Conservation (phyloP, 2,329 filamentous ascomycete genomes). For the Colletotrichum sp. region DNA sequence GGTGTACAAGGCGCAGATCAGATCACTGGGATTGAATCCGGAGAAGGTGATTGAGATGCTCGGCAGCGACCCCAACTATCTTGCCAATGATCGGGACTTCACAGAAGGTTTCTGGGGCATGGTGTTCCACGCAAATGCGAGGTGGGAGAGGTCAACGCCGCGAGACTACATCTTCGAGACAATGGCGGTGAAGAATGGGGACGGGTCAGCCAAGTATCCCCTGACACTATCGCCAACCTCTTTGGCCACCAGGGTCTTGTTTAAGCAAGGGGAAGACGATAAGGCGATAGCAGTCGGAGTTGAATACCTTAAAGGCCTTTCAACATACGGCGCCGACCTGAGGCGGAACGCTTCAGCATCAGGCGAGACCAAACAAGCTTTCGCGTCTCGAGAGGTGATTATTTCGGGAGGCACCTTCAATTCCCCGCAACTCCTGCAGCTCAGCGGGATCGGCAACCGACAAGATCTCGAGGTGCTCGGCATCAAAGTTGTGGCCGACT, state of each 20-base stretch:
- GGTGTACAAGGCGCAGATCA: neutral
- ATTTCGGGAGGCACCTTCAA: slow-evolving; percentile 52
- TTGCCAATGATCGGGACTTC: neutral
- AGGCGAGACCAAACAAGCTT: slow-evolving; percentile 23
- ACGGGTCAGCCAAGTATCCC: slow-evolving; percentile 50
- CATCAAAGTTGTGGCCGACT: slow-evolving; percentile 58
- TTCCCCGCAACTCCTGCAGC: slow-evolving; percentile 49
- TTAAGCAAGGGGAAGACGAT: slow-evolving; percentile 29
- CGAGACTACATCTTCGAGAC: slow-evolving; percentile 22
- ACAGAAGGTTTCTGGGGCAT: neutral
- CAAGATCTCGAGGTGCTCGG: slow-evolving; percentile 42
- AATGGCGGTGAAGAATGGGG: slow-evolving; percentile 43
- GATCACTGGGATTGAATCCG: neutral
- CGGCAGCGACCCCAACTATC: neutral
- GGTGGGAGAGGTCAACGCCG: neutral
- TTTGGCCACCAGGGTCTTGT: slow-evolving; percentile 39
- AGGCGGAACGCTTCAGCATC: slow-evolving; percentile 28
- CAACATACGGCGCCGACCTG: slow-evolving; percentile 46
- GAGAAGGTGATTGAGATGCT: neutral
- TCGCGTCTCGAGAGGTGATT: slow-evolving; percentile 51
- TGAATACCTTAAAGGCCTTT: slow-evolving; percentile 43
- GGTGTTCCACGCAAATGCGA: neutral
- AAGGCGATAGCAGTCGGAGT: slow-evolving; percentile 40
- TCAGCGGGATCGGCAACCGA: slow-evolving; percentile 46
- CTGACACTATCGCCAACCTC: slow-evolving; percentile 41